Percentiles rank a stretch among this genome's conserved stretches.
phyloP scores from a whole-genome alignment of 169 alveolate species.

The Condylostoma magnum region DNA sequence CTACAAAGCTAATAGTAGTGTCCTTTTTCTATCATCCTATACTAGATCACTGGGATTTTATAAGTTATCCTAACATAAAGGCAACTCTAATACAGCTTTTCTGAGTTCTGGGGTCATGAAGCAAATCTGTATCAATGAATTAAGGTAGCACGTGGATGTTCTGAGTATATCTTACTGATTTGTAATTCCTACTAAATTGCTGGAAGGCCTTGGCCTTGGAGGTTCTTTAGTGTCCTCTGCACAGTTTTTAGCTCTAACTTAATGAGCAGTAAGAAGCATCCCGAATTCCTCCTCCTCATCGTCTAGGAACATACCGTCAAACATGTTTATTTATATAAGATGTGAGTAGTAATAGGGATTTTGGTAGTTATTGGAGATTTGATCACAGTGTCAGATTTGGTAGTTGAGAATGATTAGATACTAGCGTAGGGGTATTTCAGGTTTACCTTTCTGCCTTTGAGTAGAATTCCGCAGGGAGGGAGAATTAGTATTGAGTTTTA shows the following conservation, averaged over 20 bases:
- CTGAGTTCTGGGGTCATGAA: constrained; percentile 77
- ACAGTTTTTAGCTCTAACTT: constrained; percentile 40
- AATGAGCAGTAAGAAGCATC: constrained; percentile 11
- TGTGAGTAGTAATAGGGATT: no score
- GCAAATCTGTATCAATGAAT: constrained; percentile 68
- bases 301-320: constrained; percentile 7
- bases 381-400: no score
- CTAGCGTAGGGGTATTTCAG: no score
- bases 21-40: constrained; percentile 54
- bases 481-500: no score
- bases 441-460: no score
- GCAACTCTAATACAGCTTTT: constrained; percentile 49
- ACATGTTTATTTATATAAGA: no score
- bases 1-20: constrained; percentile 55
- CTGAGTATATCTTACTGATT: constrained; percentile 55
- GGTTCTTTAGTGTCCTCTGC: constrained; percentile 58
- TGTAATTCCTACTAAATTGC: constrained; percentile 62
- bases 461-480: no score
- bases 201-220: constrained; percentile 38
- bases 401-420: no score
- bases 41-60: constrained; percentile 36
- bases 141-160: constrained; percentile 81
- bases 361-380: no score
- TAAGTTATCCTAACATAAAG: constrained; percentile 52
- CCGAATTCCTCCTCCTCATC: constrained; percentile 25